Evolutionary conservation across 176 grass and related monocot species (phyloP).

Genomic region (Oryza coarctata): DNA sequence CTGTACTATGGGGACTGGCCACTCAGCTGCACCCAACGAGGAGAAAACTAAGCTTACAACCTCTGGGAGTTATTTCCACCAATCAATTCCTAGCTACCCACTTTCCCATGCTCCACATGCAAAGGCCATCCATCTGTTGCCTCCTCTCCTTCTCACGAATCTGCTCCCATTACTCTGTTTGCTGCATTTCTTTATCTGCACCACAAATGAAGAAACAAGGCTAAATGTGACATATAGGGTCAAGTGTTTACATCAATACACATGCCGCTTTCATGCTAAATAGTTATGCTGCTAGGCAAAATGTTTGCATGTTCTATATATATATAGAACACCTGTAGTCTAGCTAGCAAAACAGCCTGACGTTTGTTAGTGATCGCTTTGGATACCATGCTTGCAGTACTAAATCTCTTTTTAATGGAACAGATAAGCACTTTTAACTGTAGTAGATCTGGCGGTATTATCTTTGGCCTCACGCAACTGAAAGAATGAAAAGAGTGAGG

Average conservation of each 20-base stretch:
- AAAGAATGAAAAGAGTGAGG: not conserved
- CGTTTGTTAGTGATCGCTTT: not conserved
- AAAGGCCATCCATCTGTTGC: not conserved
- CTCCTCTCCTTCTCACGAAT: not conserved
- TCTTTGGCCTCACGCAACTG: not conserved
- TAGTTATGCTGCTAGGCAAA: not conserved
- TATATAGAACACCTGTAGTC: no score
- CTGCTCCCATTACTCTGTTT: not conserved
- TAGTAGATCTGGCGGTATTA: not conserved
- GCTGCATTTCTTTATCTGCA: constrained; percentile 2
- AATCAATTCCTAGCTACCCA: constrained; percentile 44
- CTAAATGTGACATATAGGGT: not conserved
- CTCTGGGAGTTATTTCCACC: constrained; percentile 31
- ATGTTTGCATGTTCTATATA: not conserved
- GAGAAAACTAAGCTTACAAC: constrained; percentile 33
- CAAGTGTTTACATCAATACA: not conserved
- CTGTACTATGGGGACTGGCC: constrained; percentile 16
- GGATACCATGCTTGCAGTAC: not conserved
- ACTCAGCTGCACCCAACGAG: constrained; percentile 19
- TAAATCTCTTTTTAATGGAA: not conserved
- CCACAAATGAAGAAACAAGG: not conserved
- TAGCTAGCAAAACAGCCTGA: not conserved
- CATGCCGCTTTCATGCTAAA: not conserved
- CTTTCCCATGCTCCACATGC: constrained; percentile 5
- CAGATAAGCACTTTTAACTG: not conserved